Conservation (phyloP, 805 yeast species). For the Yamadazyma ubonensis region DNA sequence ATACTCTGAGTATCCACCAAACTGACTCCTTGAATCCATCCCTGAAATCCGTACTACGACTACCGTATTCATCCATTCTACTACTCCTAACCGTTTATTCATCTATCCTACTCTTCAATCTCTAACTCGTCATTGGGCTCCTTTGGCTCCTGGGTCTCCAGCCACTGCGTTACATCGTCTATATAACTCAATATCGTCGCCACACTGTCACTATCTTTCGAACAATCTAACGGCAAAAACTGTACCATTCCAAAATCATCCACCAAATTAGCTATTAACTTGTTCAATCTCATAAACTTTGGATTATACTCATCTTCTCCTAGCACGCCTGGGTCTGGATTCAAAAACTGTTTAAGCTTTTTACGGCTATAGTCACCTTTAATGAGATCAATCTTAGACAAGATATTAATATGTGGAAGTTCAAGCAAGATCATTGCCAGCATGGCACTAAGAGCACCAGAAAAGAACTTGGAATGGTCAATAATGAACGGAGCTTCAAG, state of each 20-base stretch:
- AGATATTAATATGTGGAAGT: conserved; percentile 88
- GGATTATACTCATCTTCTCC: conserved; percentile 50
- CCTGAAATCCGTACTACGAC: no score
- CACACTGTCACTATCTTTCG: conserved; percentile 67
- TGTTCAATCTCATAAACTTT: conserved; percentile 68
- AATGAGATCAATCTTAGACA: conserved; percentile 83
- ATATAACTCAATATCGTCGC: conserved; percentile 84
- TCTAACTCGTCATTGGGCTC: conserved; percentile 82
- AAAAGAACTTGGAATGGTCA: conserved; percentile 87
- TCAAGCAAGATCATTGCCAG: conserved; percentile 95
- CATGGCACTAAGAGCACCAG: conserved; percentile 97
- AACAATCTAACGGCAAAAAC: conserved; percentile 80
- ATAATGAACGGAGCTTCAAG: conserved; percentile 92
- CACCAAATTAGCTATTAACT: conserved; percentile 81
- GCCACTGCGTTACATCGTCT: conserved; percentile 98
- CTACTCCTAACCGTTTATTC: conserved; percentile 6
- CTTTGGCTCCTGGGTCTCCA: conserved; percentile 93
- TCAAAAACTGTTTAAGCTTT: conserved; percentile 77
- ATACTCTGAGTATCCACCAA: no score
- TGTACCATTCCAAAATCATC: conserved; percentile 99
- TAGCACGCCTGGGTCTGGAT: conserved; percentile 86
- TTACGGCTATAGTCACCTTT: conserved; percentile 74
- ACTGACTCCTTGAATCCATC: no score
- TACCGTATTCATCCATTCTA: no score
- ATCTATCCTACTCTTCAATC: conserved; percentile 56